Conservation (phyloP, 164 flowering plant species). For the Pachysandra terminalis region DNA sequence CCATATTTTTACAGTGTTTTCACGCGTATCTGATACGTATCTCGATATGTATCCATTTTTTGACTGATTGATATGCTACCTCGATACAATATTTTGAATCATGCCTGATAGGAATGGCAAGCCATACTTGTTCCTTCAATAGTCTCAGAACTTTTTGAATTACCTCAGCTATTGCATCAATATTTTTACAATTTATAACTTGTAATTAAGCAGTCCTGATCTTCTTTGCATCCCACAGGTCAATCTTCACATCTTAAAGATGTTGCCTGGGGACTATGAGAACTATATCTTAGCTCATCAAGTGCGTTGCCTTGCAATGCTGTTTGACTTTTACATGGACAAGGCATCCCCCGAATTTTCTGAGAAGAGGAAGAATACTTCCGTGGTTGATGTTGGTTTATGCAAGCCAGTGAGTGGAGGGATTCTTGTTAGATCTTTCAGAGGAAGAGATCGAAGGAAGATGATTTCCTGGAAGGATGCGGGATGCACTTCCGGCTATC, state of each 20-base stretch:
- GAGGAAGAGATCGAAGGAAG: constrained; percentile 87
- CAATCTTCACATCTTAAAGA: constrained; percentile 68
- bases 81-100: too few species aligned
- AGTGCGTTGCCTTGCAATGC: constrained; percentile 71
- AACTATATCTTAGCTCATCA: constrained; percentile 74
- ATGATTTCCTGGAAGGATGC: constrained; percentile 88
- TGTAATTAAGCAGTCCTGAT: not conserved
- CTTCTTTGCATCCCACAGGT: constrained; percentile 39
- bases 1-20: too few species aligned
- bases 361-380: constrained; percentile 38
- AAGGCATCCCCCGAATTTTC: constrained; percentile 35
- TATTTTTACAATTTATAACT: not conserved
- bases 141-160: too few species aligned
- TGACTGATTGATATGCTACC: too few species aligned
- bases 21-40: too few species aligned
- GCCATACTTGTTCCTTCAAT: too few species aligned
- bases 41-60: too few species aligned
- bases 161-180: not conserved
- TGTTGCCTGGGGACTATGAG: constrained; percentile 56
- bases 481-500: constrained; percentile 57
- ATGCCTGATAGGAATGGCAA: too few species aligned
- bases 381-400: constrained; percentile 72
- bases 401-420: constrained; percentile 64
- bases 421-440: constrained; percentile 60
- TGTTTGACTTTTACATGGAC: constrained; percentile 67